Conservation (phyloP, 176 grass and related monocot genomes). For the Areca catechu region DNA sequence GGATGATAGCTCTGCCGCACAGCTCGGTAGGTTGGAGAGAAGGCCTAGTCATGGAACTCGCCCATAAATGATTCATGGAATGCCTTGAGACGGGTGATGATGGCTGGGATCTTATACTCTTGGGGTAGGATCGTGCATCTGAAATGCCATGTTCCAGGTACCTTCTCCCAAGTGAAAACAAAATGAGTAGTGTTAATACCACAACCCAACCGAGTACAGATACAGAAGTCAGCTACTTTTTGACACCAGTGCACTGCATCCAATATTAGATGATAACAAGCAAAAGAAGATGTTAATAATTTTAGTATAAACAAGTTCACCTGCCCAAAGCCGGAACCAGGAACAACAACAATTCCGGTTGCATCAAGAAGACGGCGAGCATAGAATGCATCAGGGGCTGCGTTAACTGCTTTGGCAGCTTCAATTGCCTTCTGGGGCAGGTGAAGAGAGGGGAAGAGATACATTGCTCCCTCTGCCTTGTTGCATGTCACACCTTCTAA, state of each 20-base stretch:
- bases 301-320: constrained; percentile 21
- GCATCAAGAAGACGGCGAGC: constrained; percentile 66
- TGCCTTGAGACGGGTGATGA: constrained; percentile 53
- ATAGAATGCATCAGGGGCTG: constrained; percentile 74
- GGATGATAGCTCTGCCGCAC: no score
- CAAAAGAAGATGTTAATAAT: no score
- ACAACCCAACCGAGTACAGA: background rate
- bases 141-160: constrained; percentile 88
- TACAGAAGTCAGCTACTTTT: background rate
- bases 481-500: constrained; percentile 93
- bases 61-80: constrained; percentile 87
- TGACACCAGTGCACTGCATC: no score
- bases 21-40: no score
- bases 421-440: constrained; percentile 75
- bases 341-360: constrained; percentile 75
- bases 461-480: constrained; percentile 96
- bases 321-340: constrained; percentile 87
- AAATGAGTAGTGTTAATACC: background rate
- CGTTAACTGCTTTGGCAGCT: constrained; percentile 53
- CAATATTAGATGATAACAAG: no score
- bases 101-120: constrained; percentile 82
- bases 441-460: constrained; percentile 75
- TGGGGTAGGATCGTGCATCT: constrained; percentile 95
- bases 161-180: constrained; percentile 31
- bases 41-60: constrained; percentile 36